Base-by-base conservation (phyloP, 495 filamentous ascomycete species). In the Aspergillus ostianus region DNA sequence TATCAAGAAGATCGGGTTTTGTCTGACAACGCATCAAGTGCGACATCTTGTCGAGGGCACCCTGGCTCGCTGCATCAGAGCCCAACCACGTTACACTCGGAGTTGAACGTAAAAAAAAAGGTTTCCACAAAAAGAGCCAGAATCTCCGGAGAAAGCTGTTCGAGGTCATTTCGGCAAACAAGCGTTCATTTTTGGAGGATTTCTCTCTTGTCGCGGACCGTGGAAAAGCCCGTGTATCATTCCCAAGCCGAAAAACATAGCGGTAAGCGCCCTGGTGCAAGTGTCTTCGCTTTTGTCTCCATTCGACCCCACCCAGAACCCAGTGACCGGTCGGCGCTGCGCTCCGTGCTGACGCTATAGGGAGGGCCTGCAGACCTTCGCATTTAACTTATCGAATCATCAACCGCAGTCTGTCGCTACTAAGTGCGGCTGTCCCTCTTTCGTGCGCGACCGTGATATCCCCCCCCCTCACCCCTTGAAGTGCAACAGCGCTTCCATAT, bases 81-180 rank as follows among this genome's bases (percentile, higher is more conserved):
- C 78, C 77, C 76, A 77, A 80, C 76, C 77, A 78, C 74, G 76
- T 78, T 77, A 75, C 74, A 75, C 70, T 70, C 67, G 55, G 65
- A 69, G 21, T 64, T 70, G 67, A 66, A 67, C 65, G 66, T 76
- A 64, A 67, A 73, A 41, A 41, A 41, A 36, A 67, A 57, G 50
- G 66, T 70, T 71, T 68, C 65, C 70, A 67, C 72, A 73, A 75
- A 76, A 41, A 76, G 68, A 71, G 60, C 47, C 69, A 70, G 69
- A 62, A 60, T 63, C 67, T 72, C 70, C 75, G 61, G 59, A 54
- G 48, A 50, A 63, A 60, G 59, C 57, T 19, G 62, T 64, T 74
- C 62, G 58, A 67, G 68, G 69, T 64, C 46, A 61, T 63, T 64
- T 67, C 64, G 48, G 64, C 58, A 63, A 66, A 65, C 59, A 67